Evolutionary conservation across 352 stramenopile genomes (phyloP), one percentile per base, ranked within the genome.

Genomic region (Globisporangium solare): DNA sequence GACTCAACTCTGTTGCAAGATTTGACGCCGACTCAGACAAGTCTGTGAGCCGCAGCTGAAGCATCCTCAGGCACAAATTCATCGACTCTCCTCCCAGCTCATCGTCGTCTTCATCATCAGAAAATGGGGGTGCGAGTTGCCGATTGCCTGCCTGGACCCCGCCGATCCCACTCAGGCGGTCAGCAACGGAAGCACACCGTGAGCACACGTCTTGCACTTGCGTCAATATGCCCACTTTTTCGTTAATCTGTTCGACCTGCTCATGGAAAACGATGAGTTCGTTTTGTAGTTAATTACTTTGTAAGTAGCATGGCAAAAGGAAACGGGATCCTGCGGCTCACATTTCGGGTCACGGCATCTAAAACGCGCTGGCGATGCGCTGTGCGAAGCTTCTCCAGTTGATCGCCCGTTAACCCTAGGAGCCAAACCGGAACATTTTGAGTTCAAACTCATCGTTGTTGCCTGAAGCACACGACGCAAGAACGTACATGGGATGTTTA

Each of bases 401-500:
- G 69, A 3, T 92, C 76, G 39, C 83, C 75, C 14, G 69, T 73
- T 6, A 92, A 58, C 76, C 82, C 82, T 92, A 43, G 10, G 40
- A 20, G 3, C 7, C n/a, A 52, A 52, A 54, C 22, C 0, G 15
- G 39, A 48, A 24, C 47, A 17, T 21, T 21, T 0, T 40, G 14
- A 45, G 40, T 20, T 3, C 43, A 24, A 10, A 47, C 37, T 14
- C 22, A 43, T 18, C 20, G 45, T 12, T 39, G 27, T 11, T 42
- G n/a, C 24, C 24, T 18, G 2, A 43, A 7, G 10, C 17, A n/a
- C 39, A 6, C 10, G 39, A 15, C 18, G 39, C 27, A 45, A 20
- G 31, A 7, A 60, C 73, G 20, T 74, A 92, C 83, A 90, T 43
- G 76, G 65, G 43, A 92, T 88, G 54, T 86, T 86, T 31, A 92